These are phyloP conservation scores for Amanita subjunquillea DNA, from an alignment of 768 basidiomycete species.

Conservation along the genomic window DNA sequence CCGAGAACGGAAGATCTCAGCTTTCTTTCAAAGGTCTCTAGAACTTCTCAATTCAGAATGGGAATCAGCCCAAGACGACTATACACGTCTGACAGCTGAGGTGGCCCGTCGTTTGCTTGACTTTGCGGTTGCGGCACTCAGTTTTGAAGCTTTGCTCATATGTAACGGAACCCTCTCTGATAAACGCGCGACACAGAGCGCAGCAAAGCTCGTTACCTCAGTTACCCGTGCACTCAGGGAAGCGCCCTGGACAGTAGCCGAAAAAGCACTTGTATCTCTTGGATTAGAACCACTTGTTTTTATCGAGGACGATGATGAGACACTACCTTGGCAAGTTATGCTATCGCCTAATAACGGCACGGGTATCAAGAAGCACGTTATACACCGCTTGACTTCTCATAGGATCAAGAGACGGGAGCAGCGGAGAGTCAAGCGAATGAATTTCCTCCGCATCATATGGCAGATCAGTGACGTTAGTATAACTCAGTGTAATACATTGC, in stretches of 20 bases:
- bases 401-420: constrained; percentile 7
- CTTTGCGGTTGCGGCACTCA: constrained; percentile 50
- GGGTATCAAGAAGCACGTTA: constrained; percentile 53
- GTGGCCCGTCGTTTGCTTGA: constrained; percentile 61
- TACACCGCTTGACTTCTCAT: constrained; percentile 24
- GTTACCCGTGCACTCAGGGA: constrained; percentile 29
- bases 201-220: constrained; percentile 37
- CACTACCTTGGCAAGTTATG: constrained; percentile 34
- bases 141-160: constrained; percentile 57
- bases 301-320: constrained; percentile 18
- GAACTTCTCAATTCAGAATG: constrained; percentile 40
- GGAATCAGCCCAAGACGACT: constrained; percentile 24
- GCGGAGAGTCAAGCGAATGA: constrained; percentile 17
- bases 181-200: constrained; percentile 49
- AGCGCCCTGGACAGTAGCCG: constrained; percentile 44
- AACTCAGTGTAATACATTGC: not conserved
- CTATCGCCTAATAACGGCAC: constrained; percentile 31
- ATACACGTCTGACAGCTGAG: constrained; percentile 43
- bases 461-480: constrained; percentile 54
- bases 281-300: constrained; percentile 57
- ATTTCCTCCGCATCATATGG: constrained; percentile 54
- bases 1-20: constrained; percentile 52
- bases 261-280: constrained; percentile 54
- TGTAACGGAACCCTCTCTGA: constrained; percentile 57
- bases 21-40: constrained; percentile 53